phyloP scores from a whole-genome alignment of 2,329 filamentous ascomycete species.

The Clonostachys rosea region DNA sequence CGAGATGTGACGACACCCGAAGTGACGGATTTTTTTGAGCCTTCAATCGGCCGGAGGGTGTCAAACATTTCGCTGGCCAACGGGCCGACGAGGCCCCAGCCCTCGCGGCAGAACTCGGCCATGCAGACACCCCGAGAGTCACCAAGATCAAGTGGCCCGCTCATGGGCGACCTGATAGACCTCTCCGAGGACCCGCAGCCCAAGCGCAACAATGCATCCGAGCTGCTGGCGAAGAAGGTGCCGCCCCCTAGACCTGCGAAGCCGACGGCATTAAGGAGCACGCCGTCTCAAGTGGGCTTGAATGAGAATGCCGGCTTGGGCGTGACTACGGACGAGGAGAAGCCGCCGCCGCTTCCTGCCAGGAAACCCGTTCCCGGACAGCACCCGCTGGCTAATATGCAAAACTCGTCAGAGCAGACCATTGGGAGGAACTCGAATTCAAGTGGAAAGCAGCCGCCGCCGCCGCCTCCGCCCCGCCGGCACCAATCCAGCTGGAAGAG shows the following conservation, averaged over 20 bases:
- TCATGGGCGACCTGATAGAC: conserved; percentile 58
- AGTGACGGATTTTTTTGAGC: conserved; percentile 71
- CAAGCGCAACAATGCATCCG: conserved; percentile 20
- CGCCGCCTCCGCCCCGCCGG: conserved; percentile 17
- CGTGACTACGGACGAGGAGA: neutral
- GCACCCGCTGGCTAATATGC: conserved; percentile 2
- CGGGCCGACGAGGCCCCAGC: neutral
- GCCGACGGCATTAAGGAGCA: conserved; percentile 47
- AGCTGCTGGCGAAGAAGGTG: conserved; percentile 21
- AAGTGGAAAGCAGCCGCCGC: neutral
- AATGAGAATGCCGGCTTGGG: neutral
- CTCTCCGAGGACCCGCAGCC: conserved; percentile 48
- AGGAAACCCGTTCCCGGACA: conserved; percentile 23
- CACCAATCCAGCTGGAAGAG: conserved; percentile 19
- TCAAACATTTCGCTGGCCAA: conserved; percentile 16
- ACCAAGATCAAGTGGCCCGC: conserved; percentile 23
- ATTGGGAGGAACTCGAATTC: no score
- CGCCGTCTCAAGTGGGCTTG: conserved; percentile 21
- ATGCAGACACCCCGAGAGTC: neutral
- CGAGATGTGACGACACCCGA: conserved; percentile 87
- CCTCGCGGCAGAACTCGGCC: neutral
- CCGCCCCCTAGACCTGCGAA: conserved; percentile 55
- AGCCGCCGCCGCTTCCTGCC: conserved; percentile 26
- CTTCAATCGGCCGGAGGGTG: conserved; percentile 29
- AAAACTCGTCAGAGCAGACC: neutral